A percentile compares a stretch with the other conserved stretches of the same genome.
phyloP scores from a whole-genome alignment of 805 yeast genomes.

The Metschnikowia aberdeeniae region DNA sequence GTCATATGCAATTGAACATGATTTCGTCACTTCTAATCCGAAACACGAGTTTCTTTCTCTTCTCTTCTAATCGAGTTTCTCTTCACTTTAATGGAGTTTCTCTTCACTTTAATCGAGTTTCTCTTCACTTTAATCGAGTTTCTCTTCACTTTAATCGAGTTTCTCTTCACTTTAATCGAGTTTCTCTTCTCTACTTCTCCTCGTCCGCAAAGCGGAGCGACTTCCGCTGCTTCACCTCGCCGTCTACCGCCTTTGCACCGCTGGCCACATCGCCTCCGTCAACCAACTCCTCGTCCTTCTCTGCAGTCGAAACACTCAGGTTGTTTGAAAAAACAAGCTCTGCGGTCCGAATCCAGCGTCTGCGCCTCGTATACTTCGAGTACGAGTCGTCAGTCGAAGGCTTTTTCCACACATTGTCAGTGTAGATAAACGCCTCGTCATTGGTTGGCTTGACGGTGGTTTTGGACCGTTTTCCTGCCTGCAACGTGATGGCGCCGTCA shows the following conservation, averaged over 20 bases:
- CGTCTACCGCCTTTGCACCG: background rate
- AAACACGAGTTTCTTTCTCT: too few relatives aligned
- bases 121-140: too few relatives aligned
- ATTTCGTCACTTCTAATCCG: too few relatives aligned
- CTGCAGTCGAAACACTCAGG: background rate
- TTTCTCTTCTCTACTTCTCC: too few relatives aligned
- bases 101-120: too few relatives aligned
- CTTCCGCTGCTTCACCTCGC: constrained; percentile 29
- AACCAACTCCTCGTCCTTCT: background rate
- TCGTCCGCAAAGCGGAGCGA: constrained; percentile 42
- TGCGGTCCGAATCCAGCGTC: constrained; percentile 96
- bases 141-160: too few relatives aligned
- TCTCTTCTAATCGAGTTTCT: too few relatives aligned
- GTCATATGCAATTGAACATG: too few relatives aligned
- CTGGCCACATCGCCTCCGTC: background rate
- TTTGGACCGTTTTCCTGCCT: constrained; percentile 52
- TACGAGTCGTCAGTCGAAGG: constrained; percentile 86
- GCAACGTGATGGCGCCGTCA: constrained; percentile 76
- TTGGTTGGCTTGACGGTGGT: constrained; percentile 66
- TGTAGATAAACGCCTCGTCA: constrained; percentile 85
- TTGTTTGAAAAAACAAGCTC: constrained; percentile 52
- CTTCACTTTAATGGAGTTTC: too few relatives aligned
- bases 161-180: too few relatives aligned
- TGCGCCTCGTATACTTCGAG: constrained; percentile 86
- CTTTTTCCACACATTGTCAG: constrained; percentile 90